Conservation (phyloP, 2,329 filamentous ascomycete genomes). For the Fusarium stilboides region DNA sequence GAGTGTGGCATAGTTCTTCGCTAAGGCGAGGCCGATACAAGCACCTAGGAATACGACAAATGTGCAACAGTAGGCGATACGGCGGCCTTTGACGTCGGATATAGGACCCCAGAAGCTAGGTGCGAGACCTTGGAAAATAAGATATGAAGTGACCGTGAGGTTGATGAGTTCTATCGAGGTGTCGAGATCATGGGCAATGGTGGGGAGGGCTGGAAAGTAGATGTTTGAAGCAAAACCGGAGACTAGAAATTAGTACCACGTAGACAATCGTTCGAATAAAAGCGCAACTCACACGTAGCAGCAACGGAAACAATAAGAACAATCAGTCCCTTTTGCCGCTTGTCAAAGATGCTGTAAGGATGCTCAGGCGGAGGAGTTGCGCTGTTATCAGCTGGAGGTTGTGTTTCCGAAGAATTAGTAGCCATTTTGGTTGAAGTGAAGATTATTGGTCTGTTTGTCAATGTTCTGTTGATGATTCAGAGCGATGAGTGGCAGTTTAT, state of each 20-base stretch:
- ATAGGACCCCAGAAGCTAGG: slow-evolving; percentile 67
- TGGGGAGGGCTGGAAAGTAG: slow-evolving; percentile 65
- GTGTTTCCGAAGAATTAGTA: too few relatives aligned
- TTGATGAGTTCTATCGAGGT: slow-evolving; percentile 60
- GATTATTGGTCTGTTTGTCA: too few relatives aligned
- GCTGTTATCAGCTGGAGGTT: too few relatives aligned
- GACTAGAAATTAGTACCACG: slow-evolving; percentile 40
- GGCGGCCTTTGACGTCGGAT: slow-evolving; percentile 63
- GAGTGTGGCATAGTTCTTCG: slow-evolving; percentile 59
- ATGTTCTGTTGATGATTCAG: too few relatives aligned
- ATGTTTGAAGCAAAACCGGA: slow-evolving; percentile 62
- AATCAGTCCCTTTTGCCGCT: slow-evolving; percentile 63
- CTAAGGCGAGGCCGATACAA: slow-evolving; percentile 62
- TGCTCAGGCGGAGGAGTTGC: too few relatives aligned
- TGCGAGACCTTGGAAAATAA: slow-evolving; percentile 69
- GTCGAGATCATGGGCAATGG: slow-evolving; percentile 60
- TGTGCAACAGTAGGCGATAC: slow-evolving; percentile 61
- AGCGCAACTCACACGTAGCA: slow-evolving; percentile 62
- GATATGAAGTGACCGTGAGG: slow-evolving; percentile 62
- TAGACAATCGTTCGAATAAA: background rate
- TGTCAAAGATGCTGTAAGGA: slow-evolving; percentile 67
- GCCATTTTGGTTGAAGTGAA: too few relatives aligned
- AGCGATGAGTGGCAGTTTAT: too few relatives aligned
- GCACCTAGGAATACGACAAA: slow-evolving; percentile 64
- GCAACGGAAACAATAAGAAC: slow-evolving; percentile 64